Evolutionary conservation across 2,329 filamentous ascomycete genomes (phyloP).

Genomic region (Nakataea oryzae): DNA sequence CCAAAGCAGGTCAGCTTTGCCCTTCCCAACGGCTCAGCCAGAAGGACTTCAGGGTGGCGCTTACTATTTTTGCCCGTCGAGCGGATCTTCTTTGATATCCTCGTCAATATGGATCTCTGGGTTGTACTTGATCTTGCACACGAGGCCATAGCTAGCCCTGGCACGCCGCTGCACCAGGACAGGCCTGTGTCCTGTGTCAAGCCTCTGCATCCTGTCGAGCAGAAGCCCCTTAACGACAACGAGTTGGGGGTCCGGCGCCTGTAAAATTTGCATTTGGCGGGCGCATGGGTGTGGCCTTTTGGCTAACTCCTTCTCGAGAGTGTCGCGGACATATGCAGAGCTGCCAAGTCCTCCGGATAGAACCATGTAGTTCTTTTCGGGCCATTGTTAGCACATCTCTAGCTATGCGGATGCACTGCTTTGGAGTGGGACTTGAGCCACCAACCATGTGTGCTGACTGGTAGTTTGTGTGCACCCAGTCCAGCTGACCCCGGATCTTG

Average conservation of each 20-base stretch:
- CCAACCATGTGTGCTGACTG: conserved; percentile 23
- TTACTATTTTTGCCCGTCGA: conserved; percentile 19
- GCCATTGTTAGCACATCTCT: not conserved
- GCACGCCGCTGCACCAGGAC: conserved; percentile 31
- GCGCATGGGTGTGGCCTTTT: conserved; percentile 1
- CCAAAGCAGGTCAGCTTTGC: not conserved
- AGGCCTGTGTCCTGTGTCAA: conserved; percentile 24
- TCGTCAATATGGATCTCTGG: conserved; percentile 23
- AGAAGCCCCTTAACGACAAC: conserved; percentile 44
- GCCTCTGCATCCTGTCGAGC: conserved; percentile 35
- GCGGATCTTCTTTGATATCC: conserved; percentile 8
- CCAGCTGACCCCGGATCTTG: conserved; percentile 27
- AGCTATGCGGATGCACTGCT: no score
- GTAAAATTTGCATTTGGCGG: conserved; percentile 21
- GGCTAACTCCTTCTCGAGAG: conserved; percentile 25
- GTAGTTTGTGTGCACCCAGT: conserved; percentile 23
- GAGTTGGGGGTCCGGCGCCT: conserved; percentile 40
- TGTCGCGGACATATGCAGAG: conserved; percentile 32
- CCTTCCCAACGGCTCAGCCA: no score
- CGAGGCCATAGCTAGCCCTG: conserved; percentile 30
- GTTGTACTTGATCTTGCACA: conserved; percentile 25
- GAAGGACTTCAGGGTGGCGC: no score
- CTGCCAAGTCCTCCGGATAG: conserved; percentile 34
- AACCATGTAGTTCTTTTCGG: conserved; percentile 27
- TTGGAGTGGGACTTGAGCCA: not conserved